These are phyloP conservation scores for Psilocybe tampanensis DNA, from an alignment of 768 basidiomycete genomes.

Conservation along the genomic window DNA sequence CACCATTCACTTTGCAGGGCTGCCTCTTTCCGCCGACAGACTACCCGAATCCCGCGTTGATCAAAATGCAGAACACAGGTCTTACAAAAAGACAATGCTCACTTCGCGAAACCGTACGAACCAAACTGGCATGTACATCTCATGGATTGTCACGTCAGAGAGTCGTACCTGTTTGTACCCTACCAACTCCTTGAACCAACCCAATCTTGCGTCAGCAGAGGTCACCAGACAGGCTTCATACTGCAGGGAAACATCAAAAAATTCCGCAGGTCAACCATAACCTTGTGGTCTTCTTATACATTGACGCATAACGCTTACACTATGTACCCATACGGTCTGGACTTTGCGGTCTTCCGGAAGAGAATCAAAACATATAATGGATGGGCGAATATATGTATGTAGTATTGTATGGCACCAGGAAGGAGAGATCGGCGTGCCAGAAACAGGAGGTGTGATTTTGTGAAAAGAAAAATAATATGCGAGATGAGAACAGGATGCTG, in stretches of 20 bases:
- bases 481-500: neutral
- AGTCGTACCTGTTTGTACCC: neutral
- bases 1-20: neutral
- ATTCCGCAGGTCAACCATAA: too few species aligned
- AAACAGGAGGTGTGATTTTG: too few species aligned
- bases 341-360: too few species aligned
- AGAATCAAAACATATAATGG: too few species aligned
- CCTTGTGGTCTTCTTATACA: too few species aligned
- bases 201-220: too few species aligned
- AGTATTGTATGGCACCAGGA: too few species aligned
- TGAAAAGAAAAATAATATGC: neutral
- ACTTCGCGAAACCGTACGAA: neutral
- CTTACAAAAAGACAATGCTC: neutral
- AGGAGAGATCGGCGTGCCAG: too few species aligned
- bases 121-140: neutral
- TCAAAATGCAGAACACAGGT: constrained; percentile 12
- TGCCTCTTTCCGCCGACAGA: neutral
- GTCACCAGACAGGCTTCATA: neutral
- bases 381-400: too few species aligned
- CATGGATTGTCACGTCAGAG: neutral
- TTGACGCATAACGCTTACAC: neutral
- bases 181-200: too few species aligned
- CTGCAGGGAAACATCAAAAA: too few species aligned
- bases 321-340: too few species aligned
- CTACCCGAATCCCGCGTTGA: constrained; percentile 6